Conservation (phyloP, 176 grass and related monocot genomes). For the Chrysopogon serrulatus region DNA sequence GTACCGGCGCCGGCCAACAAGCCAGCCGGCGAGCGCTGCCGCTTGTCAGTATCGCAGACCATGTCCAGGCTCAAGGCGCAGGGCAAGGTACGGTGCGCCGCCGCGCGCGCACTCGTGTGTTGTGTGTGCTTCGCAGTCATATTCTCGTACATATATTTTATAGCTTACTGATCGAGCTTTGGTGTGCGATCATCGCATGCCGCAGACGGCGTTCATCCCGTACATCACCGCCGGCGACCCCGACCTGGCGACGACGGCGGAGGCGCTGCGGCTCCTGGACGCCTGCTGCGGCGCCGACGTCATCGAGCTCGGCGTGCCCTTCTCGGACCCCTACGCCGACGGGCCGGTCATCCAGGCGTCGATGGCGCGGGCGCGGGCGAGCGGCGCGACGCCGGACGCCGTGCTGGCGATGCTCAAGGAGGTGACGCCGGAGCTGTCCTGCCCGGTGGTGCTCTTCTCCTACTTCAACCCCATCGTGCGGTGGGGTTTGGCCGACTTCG, state of each 20-base stretch:
- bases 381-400: conserved; percentile 37
- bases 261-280: conserved; percentile 64
- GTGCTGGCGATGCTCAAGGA: conserved; percentile 76
- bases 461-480: conserved; percentile 66
- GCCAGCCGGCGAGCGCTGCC: background rate
- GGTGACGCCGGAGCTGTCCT: conserved; percentile 77
- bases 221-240: conserved; percentile 94
- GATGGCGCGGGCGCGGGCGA: conserved; percentile 41
- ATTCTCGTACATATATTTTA: too few relatives aligned
- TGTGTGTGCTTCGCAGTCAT: accelerated
- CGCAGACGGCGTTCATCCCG: conserved; percentile 55
- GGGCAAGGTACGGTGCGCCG: conserved; percentile 35
- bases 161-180: background rate
- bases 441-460: conserved; percentile 78
- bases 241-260: conserved; percentile 59
- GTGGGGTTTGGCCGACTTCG: conserved; percentile 42
- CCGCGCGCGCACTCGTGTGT: background rate
- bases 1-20: background rate
- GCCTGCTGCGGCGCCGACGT: conserved; percentile 58
- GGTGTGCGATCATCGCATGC: accelerated
- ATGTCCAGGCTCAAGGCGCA: conserved; percentile 9
- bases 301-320: conserved; percentile 65
- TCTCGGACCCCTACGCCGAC: conserved; percentile 60
- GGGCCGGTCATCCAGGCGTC: conserved; percentile 68
- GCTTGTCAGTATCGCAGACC: conserved; percentile 27